Conservation (phyloP, 2,329 filamentous ascomycete genomes). For the Fusarium camptoceras region DNA sequence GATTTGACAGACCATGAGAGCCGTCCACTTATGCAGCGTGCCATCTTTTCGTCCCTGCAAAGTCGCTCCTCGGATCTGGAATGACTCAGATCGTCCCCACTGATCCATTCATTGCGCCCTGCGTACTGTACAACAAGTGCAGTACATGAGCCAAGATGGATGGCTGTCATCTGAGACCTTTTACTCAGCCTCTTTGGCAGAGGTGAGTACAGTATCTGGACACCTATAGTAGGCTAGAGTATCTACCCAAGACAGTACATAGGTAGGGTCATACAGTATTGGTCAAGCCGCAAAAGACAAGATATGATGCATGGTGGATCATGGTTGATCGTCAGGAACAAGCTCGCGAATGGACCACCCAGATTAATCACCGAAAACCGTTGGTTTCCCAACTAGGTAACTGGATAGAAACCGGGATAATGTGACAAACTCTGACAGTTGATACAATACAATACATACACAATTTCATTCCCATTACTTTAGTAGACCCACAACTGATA, state of each 20-base stretch:
- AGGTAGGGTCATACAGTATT: slow-evolving; percentile 7
- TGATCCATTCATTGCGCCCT: not conserved
- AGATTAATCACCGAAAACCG: slow-evolving; percentile 23
- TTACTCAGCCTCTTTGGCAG: slow-evolving; percentile 22
- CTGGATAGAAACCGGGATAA: not conserved
- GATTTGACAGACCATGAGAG: slow-evolving; percentile 15
- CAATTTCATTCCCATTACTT: not conserved
- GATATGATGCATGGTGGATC: slow-evolving; percentile 1
- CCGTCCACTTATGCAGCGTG: slow-evolving; percentile 9
- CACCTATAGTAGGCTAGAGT: too few relatives aligned
- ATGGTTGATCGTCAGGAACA: slow-evolving; percentile 16
- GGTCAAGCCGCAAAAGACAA: slow-evolving; percentile 2
- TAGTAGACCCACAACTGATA: slow-evolving; percentile 13
- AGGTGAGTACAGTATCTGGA: not conserved
- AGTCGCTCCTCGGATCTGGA: slow-evolving; percentile 19
- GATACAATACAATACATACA: not conserved
- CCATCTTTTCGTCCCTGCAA: slow-evolving; percentile 19
- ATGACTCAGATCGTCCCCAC: slow-evolving; percentile 26
- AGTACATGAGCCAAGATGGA: not conserved
- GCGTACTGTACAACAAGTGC: not conserved
- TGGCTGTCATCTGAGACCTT: slow-evolving; percentile 12
- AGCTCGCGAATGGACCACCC: slow-evolving; percentile 18
- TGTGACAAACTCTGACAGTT: not conserved
- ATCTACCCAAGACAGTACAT: too few relatives aligned
- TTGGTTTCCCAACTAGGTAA: slow-evolving; percentile 23